Base-by-base conservation (phyloP, 2,329 filamentous ascomycete species). In the Aspergillus melleus region DNA sequence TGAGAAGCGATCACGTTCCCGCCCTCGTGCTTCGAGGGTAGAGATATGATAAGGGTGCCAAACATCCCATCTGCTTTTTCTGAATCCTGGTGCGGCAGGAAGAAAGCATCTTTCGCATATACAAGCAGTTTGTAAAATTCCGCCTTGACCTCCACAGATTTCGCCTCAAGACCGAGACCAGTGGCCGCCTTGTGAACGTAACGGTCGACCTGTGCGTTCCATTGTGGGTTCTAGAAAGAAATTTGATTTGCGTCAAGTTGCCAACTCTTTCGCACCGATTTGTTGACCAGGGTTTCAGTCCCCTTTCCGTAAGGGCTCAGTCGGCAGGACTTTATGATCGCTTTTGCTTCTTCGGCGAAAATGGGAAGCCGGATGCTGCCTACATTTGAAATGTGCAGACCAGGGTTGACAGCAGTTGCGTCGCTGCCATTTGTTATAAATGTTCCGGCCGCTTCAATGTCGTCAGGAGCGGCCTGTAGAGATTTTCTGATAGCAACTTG, bases 231-330 rank as follows among this genome's bases (percentile, higher is more conserved):
- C 6, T 36, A 56, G 4, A 63, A 19, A 19, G 51, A 19, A 20
- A 61, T 52, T 20, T 63, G 54, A 6, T 30, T 20, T 9, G 61
- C 49, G 49, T 63, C 42, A 4, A 61, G 54, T 42, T 61, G 49
- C 59, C 55, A 63, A 10, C 49, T 61, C 47, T 59, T 63, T 10
- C 61, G 58, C 4, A 63, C 61, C 6, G 58, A 57, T 50, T 59
- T 54, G 30, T 63, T 55, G 11, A 59, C 53, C 22, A 61, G 16
- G 6, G 58, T 61, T 46, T 63, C 55, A n/a, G 49, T 57, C 16
- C 61, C 61, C 19, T 63, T 55, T 12, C 58, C 58, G 20, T 52
- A 61, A 29, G 61, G 61, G 16, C 4, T 24, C 22, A 22, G n/a
- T n/a, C n/a, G n/a, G n/a, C n/a, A n/a, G n/a, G n/a, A n/a, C n/a